Evolutionary conservation across 2,329 filamentous ascomycete species (phyloP), one percentile per base, ranked within the genome.

Genomic region (Talaromyces sp.): DNA sequence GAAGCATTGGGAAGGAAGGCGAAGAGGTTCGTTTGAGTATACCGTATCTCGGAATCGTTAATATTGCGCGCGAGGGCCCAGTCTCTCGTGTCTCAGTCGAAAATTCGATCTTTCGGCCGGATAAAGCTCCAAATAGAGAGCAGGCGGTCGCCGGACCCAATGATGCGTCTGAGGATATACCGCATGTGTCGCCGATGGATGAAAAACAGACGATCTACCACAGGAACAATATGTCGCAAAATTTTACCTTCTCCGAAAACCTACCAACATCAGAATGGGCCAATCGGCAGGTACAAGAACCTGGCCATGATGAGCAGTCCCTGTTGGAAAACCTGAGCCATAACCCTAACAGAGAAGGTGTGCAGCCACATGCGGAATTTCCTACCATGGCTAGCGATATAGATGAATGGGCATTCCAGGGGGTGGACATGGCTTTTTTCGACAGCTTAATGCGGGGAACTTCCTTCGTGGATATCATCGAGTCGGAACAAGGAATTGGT

Each of bases 371-470:
- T 19, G 4, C 31, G 50, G 27, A 37, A 33, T 16, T 35, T 35
- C 31, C 50, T 13, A 19, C 31, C 31, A 13, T 35, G 3, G 3
- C 66, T 3, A 60, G 63, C 7, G 59, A 47, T 43, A 37, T 66
- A 22, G 63, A 70, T 57, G 70, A 71, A 35, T 70, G 69, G 69
- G 60, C 66, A 22, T 68, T 71, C 39, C 67, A 70, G 35, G 70
- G 70, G n/a, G 63, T 69, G 3, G 70, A 71, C 33, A 62, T 67
- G 65, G 68, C 67, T 8, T 70, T 70, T 39, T 70, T 71, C 47
- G 68, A 69, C 52, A 70, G 64, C 63, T 45, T 71, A 3, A 64
- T 60, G 56, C 65, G 60, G 63, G 63, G 65, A 1, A n/a, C 24
- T 52, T 52, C 27, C 14, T 52, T n/a, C 22, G 49, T 52, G 27